phyloP scores from a whole-genome alignment of 2,329 filamentous ascomycete species.

The Cladophialophora chaetospira region DNA sequence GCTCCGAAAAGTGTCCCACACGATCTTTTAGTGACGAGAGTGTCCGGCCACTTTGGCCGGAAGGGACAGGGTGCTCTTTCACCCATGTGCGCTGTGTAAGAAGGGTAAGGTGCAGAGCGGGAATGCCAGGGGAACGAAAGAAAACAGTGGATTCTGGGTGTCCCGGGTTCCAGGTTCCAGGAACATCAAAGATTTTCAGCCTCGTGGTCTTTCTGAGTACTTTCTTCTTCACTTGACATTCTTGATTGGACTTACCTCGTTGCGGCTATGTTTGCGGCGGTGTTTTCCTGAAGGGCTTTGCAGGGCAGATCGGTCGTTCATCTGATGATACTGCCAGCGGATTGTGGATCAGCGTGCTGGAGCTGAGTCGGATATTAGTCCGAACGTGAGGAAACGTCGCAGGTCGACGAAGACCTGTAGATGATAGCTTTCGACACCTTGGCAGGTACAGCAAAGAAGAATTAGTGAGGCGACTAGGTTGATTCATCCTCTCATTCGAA shows the following conservation, averaged over 20 bases:
- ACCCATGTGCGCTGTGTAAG: not conserved
- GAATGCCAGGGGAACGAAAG: conserved; percentile 4
- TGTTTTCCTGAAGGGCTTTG: not conserved
- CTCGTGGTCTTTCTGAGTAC: not conserved
- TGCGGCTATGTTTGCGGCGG: conserved; percentile 1
- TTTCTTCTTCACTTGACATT: not conserved
- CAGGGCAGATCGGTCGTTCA: conserved; percentile 1
- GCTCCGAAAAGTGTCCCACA: not conserved
- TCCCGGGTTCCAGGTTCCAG: not conserved
- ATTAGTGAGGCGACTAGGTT: not conserved
- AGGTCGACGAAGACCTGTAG: not conserved
- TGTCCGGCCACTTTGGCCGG: not conserved
- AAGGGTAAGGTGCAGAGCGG: conserved; percentile 3
- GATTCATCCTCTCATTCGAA: not conserved
- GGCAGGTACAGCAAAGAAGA: not conserved
- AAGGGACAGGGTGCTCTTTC: not conserved
- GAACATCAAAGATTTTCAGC: not conserved
- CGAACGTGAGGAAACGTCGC: not conserved
- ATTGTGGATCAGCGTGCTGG: not conserved
- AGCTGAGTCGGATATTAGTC: conserved; percentile 1
- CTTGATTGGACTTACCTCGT: not conserved
- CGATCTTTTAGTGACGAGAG: not conserved
- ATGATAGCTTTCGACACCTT: not conserved
- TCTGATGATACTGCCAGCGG: not conserved
- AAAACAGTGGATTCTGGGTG: not conserved